These are phyloP conservation scores for Arabidopsis thaliana DNA, from an alignment of 345 rosid genomes.

Conservation along the genomic window DNA sequence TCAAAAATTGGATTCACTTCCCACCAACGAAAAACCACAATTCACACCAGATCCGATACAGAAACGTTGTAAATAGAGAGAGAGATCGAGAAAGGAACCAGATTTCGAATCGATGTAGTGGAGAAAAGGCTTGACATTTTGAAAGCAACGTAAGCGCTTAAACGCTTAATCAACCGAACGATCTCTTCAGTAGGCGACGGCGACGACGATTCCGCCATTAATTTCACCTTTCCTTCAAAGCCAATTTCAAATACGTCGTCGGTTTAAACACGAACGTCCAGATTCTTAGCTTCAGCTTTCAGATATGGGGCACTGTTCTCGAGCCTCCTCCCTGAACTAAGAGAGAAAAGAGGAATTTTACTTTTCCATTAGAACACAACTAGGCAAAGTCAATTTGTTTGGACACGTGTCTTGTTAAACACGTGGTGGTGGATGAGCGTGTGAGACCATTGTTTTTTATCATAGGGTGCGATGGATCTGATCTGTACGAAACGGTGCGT, in stretches of 20 bases:
- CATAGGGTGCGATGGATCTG: conserved; percentile 32
- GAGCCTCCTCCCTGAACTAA: conserved; percentile 8
- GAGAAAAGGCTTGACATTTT: conserved; percentile 58
- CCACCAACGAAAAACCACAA: conserved; percentile 13
- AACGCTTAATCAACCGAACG: conserved; percentile 82
- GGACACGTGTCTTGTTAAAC: conserved; percentile 12
- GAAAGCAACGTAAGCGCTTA: conserved; percentile 78
- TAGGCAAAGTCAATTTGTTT: neutral
- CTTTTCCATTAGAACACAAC: conserved; percentile 16
- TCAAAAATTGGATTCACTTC: conserved; percentile 2
- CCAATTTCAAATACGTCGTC: conserved; percentile 12
- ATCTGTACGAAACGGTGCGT: conserved; percentile 37
- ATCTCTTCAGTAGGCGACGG: conserved; percentile 76
- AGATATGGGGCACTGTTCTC: conserved; percentile 34
- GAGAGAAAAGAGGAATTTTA: conserved; percentile 15
- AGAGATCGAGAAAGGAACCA: conserved; percentile 57
- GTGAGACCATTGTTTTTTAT: conserved; percentile 11
- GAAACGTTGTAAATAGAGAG: conserved; percentile 1
- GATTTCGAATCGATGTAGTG: conserved; percentile 61
- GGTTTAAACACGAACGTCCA: neutral
- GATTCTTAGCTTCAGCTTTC: conserved; percentile 44
- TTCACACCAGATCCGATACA: conserved; percentile 45
- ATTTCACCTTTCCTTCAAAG: neutral
- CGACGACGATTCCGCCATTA: conserved; percentile 64
- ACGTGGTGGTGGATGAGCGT: conserved; percentile 21